phyloP scores from a whole-genome alignment of 2,329 filamentous ascomycete species.

The Lecanicillium sp. region DNA sequence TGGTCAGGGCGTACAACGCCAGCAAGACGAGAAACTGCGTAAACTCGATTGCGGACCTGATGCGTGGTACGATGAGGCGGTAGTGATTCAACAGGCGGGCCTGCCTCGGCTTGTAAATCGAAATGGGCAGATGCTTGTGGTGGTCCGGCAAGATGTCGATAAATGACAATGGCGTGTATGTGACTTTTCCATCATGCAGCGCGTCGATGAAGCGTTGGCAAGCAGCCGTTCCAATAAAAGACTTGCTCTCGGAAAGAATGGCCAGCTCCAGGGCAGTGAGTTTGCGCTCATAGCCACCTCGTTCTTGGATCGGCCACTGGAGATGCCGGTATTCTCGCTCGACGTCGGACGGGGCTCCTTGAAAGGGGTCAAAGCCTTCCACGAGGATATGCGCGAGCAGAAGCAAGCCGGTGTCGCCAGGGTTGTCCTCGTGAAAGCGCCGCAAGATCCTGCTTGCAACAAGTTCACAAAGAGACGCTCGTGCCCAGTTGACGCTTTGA shows the following conservation, averaged over 20 bases:
- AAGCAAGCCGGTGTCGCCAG: constrained; percentile 54
- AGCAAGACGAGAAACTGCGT: constrained; percentile 58
- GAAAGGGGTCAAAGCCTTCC: constrained; percentile 64
- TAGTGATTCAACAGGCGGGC: constrained; percentile 64
- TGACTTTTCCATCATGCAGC: constrained; percentile 59
- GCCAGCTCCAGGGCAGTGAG: constrained; percentile 64
- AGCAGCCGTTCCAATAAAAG: constrained; percentile 56
- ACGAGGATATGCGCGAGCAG: constrained; percentile 62
- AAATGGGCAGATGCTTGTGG: constrained; percentile 64
- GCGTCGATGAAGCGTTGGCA: constrained; percentile 65
- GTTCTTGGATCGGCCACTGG: constrained; percentile 31
- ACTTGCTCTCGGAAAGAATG: constrained; percentile 64
- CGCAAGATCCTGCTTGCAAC: constrained; percentile 59
- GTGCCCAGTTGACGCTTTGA: constrained; percentile 61
- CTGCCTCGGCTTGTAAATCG: constrained; percentile 59
- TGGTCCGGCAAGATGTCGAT: constrained; percentile 68
- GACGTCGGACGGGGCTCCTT: constrained; percentile 56
- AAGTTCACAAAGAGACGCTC: constrained; percentile 61
- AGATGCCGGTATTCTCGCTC: constrained; percentile 35
- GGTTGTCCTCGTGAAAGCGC: constrained; percentile 60
- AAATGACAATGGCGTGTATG: constrained; percentile 63
- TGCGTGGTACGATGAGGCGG: constrained; percentile 62
- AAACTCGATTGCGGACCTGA: constrained; percentile 58
- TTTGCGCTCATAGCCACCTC: constrained; percentile 40
- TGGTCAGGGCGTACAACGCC: constrained; percentile 54